Base-by-base conservation (phyloP, 306 rosid genomes). In the Glycyrrhiza uralensis region DNA sequence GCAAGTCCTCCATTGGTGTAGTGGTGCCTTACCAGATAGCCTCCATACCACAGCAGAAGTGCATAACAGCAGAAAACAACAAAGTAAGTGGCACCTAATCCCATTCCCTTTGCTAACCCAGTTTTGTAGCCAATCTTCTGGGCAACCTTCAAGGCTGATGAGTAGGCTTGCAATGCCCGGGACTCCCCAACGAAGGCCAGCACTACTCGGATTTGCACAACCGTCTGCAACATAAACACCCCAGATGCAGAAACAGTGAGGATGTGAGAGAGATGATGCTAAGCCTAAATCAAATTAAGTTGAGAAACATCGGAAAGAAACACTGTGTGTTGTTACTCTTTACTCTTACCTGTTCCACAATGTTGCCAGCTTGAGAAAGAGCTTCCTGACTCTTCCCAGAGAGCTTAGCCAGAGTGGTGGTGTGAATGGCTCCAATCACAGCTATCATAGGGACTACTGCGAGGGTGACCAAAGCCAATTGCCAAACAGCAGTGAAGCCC, bases 401-500 rank as follows among this genome's bases (percentile, higher is more conserved):
- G 79, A 94, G 96, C 68, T 91, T 94, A 18, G 91, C 91, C 76
- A 87, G 69, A 15, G 98, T 89, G 81, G 91, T 78, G 18, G 92
- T 85, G 84, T 89, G 93, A 77, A 91, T 87, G 64, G 75, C 98
- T 74, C 97, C 98, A 10, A 94, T 94, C 26, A 94, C 85, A 0
- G 98, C 98, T 44, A 94, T 94, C 78, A 91, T 85, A 66, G 98
- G 98, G 24, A 94, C 98, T 9, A 94, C 96, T 6, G 98, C 97
- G 7, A 94, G 95, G 0, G 98, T 94, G 22, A 94, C 98, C 29
- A 94, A 61, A 50, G 96, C 98, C 76, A 94, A 76, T 88, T 94
- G 98, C 98, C 98, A 94, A 51, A 87, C 97, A 8, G 98, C 98
- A 62, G 95, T 91, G 80, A 94, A 94, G 42, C 98, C 98, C 76